Base-by-base conservation (phyloP, 2,329 filamentous ascomycete species). In the Pleurostoma richardsiae region DNA sequence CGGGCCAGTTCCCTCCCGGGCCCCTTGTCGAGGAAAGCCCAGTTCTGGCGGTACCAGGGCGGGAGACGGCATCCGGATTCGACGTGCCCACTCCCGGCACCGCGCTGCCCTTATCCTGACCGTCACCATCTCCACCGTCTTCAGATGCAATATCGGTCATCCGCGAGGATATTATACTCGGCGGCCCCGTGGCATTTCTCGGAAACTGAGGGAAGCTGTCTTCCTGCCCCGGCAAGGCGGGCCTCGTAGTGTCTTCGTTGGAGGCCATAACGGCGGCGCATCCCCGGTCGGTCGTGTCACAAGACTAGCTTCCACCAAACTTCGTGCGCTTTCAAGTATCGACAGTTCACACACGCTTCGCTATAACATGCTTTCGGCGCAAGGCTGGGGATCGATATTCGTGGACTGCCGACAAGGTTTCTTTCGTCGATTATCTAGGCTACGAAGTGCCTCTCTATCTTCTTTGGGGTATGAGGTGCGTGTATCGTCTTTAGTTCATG, bases 101-200 rank as follows among this genome's bases (percentile, higher is more conserved):
- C 30, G 33, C 10, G 40, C 62, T 56, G 49, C 62, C 55, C 42
- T 54, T 55, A 43, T 60, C 52, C 30, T 64, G 63, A 33, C 59
- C 55, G 31, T 69, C 68, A 38, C 59, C 58, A 11, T 72, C 69
- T 40, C 68, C 71, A 26, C 76, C 78, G 54, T 83, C 77, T 45
- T 82, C 76, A 26, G 76, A 80, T 29, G 69, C 73, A 49, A 82
- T 78, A 50, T 83, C 80, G 30, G 84, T 88, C 77, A 88, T 84
- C 50, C 82, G 81, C 48, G 84, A 87, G 29, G 85, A 88, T 45
- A 88, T 85, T 48, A 86, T 75, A 53, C 83, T 86, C 41, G 81
- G 74, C 27, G 79, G 74, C 30, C 79, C 75, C 49, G 71, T 63
- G 40, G 66, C 60, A 39, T 71, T 62, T 59, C 57, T 63, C 3